phyloP scores from a whole-genome alignment of 306 rosid species.

The Cajanus cajan region DNA sequence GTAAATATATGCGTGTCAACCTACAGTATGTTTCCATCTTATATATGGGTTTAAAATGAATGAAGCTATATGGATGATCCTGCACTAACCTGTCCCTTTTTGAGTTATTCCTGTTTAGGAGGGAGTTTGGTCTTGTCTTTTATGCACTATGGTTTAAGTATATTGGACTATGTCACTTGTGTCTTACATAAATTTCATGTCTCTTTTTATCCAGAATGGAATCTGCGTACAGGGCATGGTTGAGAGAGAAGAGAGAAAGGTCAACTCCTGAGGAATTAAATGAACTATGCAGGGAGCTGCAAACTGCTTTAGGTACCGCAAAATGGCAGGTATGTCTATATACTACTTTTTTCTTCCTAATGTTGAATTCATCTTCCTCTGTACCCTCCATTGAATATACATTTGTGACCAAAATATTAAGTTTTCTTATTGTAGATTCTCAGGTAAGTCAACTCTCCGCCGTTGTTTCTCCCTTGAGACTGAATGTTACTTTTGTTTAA shows the following conservation, averaged over 20 bases:
- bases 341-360: not conserved
- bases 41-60: not conserved
- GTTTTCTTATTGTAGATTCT: conserved; percentile 22
- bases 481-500: not conserved
- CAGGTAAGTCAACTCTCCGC: conserved; percentile 6
- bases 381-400: not conserved
- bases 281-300: conserved; percentile 77
- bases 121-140: not conserved
- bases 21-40: not conserved
- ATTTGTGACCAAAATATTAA: not conserved
- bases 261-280: conserved; percentile 47
- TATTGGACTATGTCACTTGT: conserved; percentile 9
- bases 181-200: conserved; percentile 18
- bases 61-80: not conserved
- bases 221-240: conserved; percentile 81
- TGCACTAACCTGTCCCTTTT: not conserved
- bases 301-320: conserved; percentile 94
- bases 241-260: conserved; percentile 66
- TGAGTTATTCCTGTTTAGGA: conserved; percentile 2
- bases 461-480: conserved; percentile 4
- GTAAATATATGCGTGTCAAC: not conserved
- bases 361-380: not conserved
- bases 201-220: conserved; percentile 65
- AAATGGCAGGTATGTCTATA: conserved; percentile 85
- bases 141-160: not conserved